Conservation (phyloP, 192 early-diverging fungal species). For the Umbelopsis sp. region DNA sequence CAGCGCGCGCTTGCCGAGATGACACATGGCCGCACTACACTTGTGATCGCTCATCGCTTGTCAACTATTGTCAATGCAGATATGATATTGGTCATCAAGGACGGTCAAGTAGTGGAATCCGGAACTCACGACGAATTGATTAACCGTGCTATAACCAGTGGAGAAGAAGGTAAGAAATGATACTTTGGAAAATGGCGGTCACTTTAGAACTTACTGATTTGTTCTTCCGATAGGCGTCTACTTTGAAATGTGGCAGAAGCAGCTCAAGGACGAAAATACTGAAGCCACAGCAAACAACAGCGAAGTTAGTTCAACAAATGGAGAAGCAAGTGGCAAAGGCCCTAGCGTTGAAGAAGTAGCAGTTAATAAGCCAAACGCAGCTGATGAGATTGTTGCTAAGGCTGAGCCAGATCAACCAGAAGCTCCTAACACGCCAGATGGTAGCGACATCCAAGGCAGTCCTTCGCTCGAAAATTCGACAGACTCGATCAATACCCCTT, state of each 20-base stretch:
- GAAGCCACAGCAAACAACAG: conserved; percentile 21
- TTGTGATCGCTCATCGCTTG: conserved; percentile 86
- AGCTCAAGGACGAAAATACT: conserved; percentile 66
- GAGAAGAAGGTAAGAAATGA: conserved; percentile 37
- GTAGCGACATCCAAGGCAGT: not conserved
- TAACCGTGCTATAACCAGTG: conserved; percentile 37
- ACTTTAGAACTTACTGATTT: not conserved
- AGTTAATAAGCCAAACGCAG: not conserved
- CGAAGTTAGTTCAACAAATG: not conserved
- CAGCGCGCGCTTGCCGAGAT: conserved; percentile 80
- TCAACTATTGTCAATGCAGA: conserved; percentile 87
- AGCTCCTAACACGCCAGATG: not conserved
- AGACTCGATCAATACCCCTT: not conserved
- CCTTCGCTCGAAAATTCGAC: not conserved
- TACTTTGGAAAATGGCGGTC: not conserved
- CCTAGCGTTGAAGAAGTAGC: not conserved
- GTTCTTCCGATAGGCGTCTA: conserved; percentile 61
- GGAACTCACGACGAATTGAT: conserved; percentile 85
- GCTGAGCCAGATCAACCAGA: not conserved
- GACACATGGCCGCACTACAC: conserved; percentile 81
- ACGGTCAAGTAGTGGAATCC: conserved; percentile 79
- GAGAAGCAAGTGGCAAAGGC: not conserved
- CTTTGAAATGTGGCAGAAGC: conserved; percentile 91
- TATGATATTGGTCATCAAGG: conserved; percentile 83
- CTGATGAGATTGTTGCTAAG: not conserved